Conservation (phyloP, 306 rosid species). For the Dryas drummondii region DNA sequence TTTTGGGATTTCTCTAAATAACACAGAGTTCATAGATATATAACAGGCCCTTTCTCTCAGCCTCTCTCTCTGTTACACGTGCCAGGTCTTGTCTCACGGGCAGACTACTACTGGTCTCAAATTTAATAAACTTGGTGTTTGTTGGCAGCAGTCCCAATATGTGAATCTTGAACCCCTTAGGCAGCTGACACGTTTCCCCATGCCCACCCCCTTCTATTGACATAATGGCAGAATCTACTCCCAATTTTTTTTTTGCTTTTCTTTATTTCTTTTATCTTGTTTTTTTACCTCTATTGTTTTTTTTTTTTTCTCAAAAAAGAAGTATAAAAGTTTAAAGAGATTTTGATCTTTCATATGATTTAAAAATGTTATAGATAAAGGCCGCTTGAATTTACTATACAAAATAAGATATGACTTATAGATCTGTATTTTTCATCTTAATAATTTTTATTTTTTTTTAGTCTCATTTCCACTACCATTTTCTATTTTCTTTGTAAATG, state of each 20-base stretch:
- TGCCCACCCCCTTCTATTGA: background rate
- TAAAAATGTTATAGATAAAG: background rate
- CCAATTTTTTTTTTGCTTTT: too few species aligned
- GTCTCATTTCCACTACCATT: background rate
- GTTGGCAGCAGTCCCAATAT: constrained; percentile 34
- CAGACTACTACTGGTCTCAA: background rate
- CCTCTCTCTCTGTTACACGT: constrained; percentile 17
- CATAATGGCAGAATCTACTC: too few species aligned
- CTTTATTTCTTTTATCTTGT: background rate
- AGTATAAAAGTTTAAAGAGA: background rate
- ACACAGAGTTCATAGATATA: background rate
- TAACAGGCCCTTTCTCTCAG: constrained; percentile 25
- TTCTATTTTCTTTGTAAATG: background rate
- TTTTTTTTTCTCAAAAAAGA: too few species aligned
- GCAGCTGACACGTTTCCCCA: constrained; percentile 45
- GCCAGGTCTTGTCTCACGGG: constrained; percentile 33
- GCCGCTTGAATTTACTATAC: background rate
- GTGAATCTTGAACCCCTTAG: constrained; percentile 24
- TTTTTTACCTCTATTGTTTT: too few species aligned
- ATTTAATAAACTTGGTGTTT: constrained; percentile 8
- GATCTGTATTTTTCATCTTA: background rate
- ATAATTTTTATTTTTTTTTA: too few species aligned
- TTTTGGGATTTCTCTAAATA: background rate
- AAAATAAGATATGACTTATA: too few species aligned
- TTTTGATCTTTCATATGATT: background rate